Percentiles rank a stretch among this genome's conserved stretches.
These are phyloP conservation scores for Eutrema japonicum DNA, from an alignment of 345 rosid species.

Conservation along the genomic window DNA sequence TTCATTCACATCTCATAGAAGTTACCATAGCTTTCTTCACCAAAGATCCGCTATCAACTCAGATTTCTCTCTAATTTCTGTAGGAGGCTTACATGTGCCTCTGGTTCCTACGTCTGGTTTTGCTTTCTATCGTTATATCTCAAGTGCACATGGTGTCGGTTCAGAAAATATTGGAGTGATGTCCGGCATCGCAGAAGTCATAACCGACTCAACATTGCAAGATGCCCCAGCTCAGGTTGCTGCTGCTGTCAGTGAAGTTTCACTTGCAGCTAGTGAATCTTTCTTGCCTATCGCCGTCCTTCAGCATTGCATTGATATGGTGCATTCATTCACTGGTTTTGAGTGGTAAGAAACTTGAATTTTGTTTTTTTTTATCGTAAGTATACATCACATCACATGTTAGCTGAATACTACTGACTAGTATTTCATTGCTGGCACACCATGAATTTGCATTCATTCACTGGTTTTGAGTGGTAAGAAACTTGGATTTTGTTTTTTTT, in stretches of 20 bases:
- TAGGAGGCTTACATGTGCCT: constrained; percentile 44
- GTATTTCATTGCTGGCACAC: neutral
- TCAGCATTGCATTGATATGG: constrained; percentile 71
- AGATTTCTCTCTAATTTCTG: constrained; percentile 28
- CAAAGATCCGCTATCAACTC: constrained; percentile 45
- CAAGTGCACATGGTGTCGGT: constrained; percentile 53
- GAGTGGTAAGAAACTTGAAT: constrained; percentile 52
- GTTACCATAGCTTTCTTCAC: constrained; percentile 44
- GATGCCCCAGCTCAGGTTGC: constrained; percentile 57
- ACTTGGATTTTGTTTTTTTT: neutral
- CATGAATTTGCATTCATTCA: constrained; percentile 34
- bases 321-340: constrained; percentile 67
- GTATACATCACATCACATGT: neutral
- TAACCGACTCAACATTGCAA: constrained; percentile 56
- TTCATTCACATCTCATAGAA: constrained; percentile 43
- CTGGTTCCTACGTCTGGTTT: constrained; percentile 45
- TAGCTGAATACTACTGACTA: neutral
- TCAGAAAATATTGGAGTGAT: constrained; percentile 54
- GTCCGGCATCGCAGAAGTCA: constrained; percentile 55
- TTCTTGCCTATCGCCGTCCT: constrained; percentile 65
- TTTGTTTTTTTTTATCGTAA: neutral
- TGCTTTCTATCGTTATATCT: constrained; percentile 62
- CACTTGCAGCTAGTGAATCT: constrained; percentile 75
- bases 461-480: constrained; percentile 70
- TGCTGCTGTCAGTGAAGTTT: constrained; percentile 64